Conservation (phyloP, 192 early-diverging fungal genomes). For the Dispira simplex region DNA sequence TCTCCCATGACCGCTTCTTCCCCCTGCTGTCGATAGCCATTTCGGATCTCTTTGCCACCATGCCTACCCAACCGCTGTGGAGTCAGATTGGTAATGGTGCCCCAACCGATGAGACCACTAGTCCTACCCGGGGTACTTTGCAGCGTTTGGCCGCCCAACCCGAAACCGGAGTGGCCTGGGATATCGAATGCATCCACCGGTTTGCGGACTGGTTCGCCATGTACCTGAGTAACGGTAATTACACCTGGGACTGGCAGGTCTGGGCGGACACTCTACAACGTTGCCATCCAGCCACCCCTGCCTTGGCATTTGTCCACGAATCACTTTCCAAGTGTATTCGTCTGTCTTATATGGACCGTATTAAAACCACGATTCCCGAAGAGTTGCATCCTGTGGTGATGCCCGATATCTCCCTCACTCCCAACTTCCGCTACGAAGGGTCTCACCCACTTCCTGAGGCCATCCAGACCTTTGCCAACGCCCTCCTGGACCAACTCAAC, state of each 20-base stretch:
- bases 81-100: neutral
- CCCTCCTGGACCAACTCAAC: neutral
- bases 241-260: constrained; percentile 73
- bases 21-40: constrained; percentile 18
- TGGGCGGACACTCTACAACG: constrained; percentile 37
- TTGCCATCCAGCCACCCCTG: constrained; percentile 6
- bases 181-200: constrained; percentile 72
- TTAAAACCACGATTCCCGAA: constrained; percentile 61
- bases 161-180: constrained; percentile 19
- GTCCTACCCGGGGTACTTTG: neutral
- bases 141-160: neutral
- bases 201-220: constrained; percentile 80
- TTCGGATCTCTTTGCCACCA: constrained; percentile 17
- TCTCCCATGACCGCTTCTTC: constrained; percentile 22
- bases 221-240: constrained; percentile 88
- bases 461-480: neutral
- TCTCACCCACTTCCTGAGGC: neutral
- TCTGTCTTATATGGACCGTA: constrained; percentile 79
- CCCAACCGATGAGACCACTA: neutral
- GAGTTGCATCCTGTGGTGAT: constrained; percentile 36
- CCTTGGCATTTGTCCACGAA: constrained; percentile 56
- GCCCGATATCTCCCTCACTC: constrained; percentile 45
- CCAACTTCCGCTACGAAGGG: constrained; percentile 46
- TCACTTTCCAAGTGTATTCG: constrained; percentile 74
- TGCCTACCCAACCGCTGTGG: constrained; percentile 12